These are phyloP conservation scores for Ascochyta lentis DNA, from an alignment of 2,329 filamentous ascomycete genomes.

Conservation along the genomic window DNA sequence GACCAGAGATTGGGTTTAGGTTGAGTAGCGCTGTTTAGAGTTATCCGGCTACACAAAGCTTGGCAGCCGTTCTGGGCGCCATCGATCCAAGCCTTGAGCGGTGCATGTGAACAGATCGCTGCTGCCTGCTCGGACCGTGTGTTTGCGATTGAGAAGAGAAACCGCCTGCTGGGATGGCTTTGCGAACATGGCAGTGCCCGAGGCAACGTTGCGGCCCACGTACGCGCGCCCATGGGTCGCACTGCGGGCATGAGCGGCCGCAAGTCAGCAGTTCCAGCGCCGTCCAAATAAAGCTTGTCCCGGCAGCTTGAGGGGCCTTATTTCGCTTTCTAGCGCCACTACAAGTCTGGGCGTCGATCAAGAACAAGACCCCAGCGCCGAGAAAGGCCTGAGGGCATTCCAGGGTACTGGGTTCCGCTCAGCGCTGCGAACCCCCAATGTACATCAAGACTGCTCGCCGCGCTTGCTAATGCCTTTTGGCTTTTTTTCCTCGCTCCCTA, in stretches of 20 bases:
- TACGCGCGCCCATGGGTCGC: slow-evolving; percentile 14
- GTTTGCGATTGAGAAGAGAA: not conserved
- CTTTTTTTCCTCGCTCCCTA: slow-evolving; percentile 17
- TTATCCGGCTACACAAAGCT: slow-evolving; percentile 32
- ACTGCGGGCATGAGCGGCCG: slow-evolving; percentile 25
- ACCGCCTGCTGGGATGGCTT: not conserved
- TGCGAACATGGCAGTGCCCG: not conserved
- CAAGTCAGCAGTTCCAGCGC: slow-evolving; percentile 37
- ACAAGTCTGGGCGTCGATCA: slow-evolving; percentile 47
- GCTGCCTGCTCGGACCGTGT: not conserved
- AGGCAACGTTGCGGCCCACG: slow-evolving; percentile 14
- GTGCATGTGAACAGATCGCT: slow-evolving; percentile 16
- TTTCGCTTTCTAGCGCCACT: slow-evolving; percentile 47
- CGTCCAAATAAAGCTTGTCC: slow-evolving; percentile 49
- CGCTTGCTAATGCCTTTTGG: slow-evolving; percentile 24
- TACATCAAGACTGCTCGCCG: slow-evolving; percentile 36
- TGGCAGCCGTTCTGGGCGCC: slow-evolving; percentile 35
- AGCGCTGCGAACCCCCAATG: slow-evolving; percentile 12
- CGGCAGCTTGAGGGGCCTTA: slow-evolving; percentile 43
- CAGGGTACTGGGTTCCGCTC: slow-evolving; percentile 16
- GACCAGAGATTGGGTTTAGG: slow-evolving; percentile 44
- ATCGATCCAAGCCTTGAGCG: slow-evolving; percentile 15
- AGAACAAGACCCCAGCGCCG: slow-evolving; percentile 36
- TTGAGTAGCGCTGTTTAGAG: slow-evolving; percentile 39
- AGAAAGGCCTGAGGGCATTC: slow-evolving; percentile 39